Evolutionary conservation across 2,329 filamentous ascomycete species (phyloP).

Genomic region (Colletotrichum sublineola): DNA sequence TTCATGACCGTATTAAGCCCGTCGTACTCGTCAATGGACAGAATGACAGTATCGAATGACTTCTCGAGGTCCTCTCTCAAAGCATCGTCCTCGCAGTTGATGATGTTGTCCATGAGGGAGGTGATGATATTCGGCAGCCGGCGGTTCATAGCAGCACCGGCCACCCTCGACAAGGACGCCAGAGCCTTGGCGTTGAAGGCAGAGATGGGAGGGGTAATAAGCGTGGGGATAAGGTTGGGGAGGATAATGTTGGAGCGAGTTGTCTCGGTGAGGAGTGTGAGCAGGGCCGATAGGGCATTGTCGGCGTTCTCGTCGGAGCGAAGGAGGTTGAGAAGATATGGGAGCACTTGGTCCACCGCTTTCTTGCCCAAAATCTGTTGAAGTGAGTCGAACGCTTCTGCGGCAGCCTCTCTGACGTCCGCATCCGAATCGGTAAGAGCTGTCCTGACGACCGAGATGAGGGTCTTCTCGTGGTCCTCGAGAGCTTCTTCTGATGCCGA

Average conservation of each 20-base stretch:
- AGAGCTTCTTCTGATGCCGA: conserved; percentile 90
- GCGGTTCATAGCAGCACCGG: conserved; percentile 90
- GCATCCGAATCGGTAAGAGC: conserved; percentile 91
- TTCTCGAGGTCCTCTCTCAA: conserved; percentile 79
- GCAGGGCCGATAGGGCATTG: conserved; percentile 90
- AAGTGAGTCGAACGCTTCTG: conserved; percentile 95
- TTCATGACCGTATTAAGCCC: conserved; percentile 97
- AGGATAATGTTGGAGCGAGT: conserved; percentile 96
- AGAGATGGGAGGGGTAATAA: conserved; percentile 90
- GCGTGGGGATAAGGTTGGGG: conserved; percentile 93
- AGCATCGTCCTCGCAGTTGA: conserved; percentile 80
- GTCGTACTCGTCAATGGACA: conserved; percentile 96
- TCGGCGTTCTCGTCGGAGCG: conserved; percentile 88
- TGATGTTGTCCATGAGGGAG: conserved; percentile 92
- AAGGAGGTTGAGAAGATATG: conserved; percentile 90
- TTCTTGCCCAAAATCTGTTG: conserved; percentile 95
- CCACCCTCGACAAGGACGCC: conserved; percentile 92
- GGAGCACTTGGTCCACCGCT: conserved; percentile 94
- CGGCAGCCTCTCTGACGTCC: conserved; percentile 93
- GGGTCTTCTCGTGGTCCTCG: conserved; percentile 93
- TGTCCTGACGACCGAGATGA: conserved; percentile 93
- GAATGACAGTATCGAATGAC: conserved; percentile 89
- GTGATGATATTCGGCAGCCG: conserved; percentile 92
- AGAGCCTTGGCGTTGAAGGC: conserved; percentile 95
- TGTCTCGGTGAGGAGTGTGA: conserved; percentile 93